A percentile compares a stretch with the other conserved stretches of the same genome.
Conservation (phyloP, 2,329 filamentous ascomycete species). For the Fusarium sp. region DNA sequence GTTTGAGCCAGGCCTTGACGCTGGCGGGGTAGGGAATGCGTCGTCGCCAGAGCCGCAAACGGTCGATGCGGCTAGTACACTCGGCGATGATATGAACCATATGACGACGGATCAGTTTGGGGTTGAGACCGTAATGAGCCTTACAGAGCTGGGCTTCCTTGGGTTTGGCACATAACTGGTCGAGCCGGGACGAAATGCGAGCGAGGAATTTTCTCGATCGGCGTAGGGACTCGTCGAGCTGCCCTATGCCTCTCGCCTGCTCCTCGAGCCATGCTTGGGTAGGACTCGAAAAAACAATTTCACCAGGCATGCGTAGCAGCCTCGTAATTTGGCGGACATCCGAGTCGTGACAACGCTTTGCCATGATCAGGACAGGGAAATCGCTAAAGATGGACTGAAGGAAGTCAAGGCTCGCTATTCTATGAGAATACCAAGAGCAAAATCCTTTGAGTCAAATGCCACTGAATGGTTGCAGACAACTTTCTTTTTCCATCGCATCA, state of each 20-base stretch:
- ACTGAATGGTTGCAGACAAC: neutral
- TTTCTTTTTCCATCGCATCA: neutral
- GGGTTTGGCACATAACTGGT: conserved; percentile 34
- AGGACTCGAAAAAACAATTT: conserved; percentile 39
- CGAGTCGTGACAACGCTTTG: neutral
- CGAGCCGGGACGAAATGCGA: conserved; percentile 49
- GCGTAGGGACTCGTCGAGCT: conserved; percentile 41
- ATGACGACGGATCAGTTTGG: conserved; percentile 57
- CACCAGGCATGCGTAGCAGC: conserved; percentile 52
- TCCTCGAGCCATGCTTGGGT: conserved; percentile 51
- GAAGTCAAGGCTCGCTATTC: conserved; percentile 4
- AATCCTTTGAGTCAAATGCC: neutral
- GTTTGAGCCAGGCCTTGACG: conserved; percentile 41
- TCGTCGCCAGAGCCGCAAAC: conserved; percentile 43
- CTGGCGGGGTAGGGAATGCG: conserved; percentile 12
- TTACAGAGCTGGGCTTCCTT: conserved; percentile 54
- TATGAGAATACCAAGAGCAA: conserved; percentile 6
- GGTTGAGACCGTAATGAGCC: conserved; percentile 55
- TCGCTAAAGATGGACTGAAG: neutral
- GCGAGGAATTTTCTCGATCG: conserved; percentile 46
- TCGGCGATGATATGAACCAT: conserved; percentile 58
- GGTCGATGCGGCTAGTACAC: conserved; percentile 49
- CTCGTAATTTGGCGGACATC: conserved; percentile 48
- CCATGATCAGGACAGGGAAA: conserved; percentile 14
- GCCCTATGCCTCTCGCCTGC: conserved; percentile 46